phyloP scores from a whole-genome alignment of 352 stramenopile species.

The Aphanomyces invadans region DNA sequence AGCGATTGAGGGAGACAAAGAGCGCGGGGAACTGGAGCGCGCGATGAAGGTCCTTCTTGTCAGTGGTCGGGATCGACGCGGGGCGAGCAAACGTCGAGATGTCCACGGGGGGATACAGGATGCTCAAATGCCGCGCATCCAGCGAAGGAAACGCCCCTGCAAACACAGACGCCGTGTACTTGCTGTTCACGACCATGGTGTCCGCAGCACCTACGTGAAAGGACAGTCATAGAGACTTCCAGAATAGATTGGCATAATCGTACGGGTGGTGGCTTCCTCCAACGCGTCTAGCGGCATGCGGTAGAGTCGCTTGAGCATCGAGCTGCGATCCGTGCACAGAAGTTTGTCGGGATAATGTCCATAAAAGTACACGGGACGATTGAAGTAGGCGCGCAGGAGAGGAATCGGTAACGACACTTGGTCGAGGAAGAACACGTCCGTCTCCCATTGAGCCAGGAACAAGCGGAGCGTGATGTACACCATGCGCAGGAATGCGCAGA shows the following conservation, averaged over 20 bases:
- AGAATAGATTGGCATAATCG: too few species aligned
- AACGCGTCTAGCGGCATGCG: slow-evolving; percentile 86
- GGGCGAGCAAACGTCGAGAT: slow-evolving; percentile 48
- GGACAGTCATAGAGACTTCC: too few species aligned
- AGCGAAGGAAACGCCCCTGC: slow-evolving; percentile 79
- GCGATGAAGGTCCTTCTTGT: slow-evolving; percentile 24
- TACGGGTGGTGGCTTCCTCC: slow-evolving; percentile 82
- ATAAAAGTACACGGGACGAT: slow-evolving; percentile 94
- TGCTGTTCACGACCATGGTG: slow-evolving; percentile 96
- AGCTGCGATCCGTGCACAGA: slow-evolving; percentile 61
- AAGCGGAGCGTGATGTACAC: slow-evolving; percentile 85
- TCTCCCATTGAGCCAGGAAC: slow-evolving; percentile 33
- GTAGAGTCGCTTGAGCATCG: slow-evolving; percentile 81
- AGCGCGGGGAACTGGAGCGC: slow-evolving; percentile 28
- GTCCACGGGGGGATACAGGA: slow-evolving; percentile 94
- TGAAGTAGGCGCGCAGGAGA: slow-evolving; percentile 50
- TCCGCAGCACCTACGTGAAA: slow-evolving; percentile 29
- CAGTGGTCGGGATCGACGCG: slow-evolving; percentile 21
- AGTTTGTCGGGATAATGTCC: slow-evolving; percentile 99
- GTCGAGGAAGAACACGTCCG: slow-evolving; percentile 76
- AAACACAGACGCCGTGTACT: slow-evolving; percentile 91
- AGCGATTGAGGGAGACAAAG: slow-evolving; percentile 97
- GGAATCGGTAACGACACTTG: slow-evolving; percentile 75
- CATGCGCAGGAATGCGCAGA: slow-evolving; percentile 91
- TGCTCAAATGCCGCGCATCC: slow-evolving; percentile 45